These are phyloP conservation scores for Fermentozyma sake DNA, from an alignment of 1,139 yeast species.

Conservation along the genomic window DNA sequence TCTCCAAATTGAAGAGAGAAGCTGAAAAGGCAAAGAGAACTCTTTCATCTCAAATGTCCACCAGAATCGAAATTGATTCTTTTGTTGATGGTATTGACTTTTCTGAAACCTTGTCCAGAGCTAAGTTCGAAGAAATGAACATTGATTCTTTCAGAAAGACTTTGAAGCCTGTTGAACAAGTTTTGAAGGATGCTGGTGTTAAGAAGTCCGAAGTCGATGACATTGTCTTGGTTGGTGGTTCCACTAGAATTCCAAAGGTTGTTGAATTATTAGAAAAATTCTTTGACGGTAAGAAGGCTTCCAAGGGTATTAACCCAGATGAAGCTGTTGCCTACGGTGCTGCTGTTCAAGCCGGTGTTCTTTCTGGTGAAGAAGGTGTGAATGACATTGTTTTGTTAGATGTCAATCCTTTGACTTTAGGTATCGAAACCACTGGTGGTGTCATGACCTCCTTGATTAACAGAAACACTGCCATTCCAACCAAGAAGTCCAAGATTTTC, in stretches of 20 bases:
- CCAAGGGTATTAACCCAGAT: constrained; percentile 95
- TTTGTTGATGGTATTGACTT: constrained; percentile 94
- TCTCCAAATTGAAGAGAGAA: constrained; percentile 89
- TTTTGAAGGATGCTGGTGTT: constrained; percentile 82
- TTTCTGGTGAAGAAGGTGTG: constrained; percentile 66
- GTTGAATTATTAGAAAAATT: constrained; percentile 82
- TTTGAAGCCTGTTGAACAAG: constrained; percentile 90
- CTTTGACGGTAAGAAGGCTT: constrained; percentile 90
- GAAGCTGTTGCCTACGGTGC: constrained; percentile 57
- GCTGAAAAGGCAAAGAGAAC: constrained; percentile 97
- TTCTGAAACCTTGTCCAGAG: constrained; percentile 88
- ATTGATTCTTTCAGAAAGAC: constrained; percentile 84
- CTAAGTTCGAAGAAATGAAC: constrained; percentile 92
- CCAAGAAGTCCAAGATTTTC: constrained; percentile 45
- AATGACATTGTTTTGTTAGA: constrained; percentile 46
- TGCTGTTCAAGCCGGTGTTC: constrained; percentile 84
- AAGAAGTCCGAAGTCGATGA: constrained; percentile 83
- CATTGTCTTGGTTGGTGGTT: constrained; percentile 94
- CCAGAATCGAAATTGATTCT: constrained; percentile 91
- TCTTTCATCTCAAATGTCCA: constrained; percentile 82
- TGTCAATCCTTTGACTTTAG: constrained; percentile 46
- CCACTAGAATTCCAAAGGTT: constrained; percentile 97
- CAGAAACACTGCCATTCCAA: constrained; percentile 47
- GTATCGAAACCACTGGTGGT: constrained; percentile 49
- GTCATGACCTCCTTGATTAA: constrained; percentile 46